Percentiles rank a stretch among this genome's conserved stretches.
phyloP scores from a whole-genome alignment of 208 protist species.

The Leishmania tropica region DNA sequence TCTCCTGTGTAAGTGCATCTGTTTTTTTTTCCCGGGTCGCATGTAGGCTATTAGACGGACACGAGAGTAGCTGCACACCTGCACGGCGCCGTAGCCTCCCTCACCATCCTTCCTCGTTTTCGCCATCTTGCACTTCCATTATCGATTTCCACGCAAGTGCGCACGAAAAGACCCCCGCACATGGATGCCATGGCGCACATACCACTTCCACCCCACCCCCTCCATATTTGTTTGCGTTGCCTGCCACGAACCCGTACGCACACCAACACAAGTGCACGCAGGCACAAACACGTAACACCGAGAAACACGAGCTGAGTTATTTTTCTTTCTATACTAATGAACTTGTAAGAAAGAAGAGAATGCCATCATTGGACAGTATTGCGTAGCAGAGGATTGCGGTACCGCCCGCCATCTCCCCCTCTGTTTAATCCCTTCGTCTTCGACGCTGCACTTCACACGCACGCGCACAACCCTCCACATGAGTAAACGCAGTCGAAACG shows the following conservation, averaged over 20 bases:
- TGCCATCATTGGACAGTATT: not conserved
- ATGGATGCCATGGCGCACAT: not conserved
- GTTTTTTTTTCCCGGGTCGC: not conserved
- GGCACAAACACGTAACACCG: conserved; percentile 1
- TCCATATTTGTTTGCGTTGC: not conserved
- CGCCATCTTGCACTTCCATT: not conserved
- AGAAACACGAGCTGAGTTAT: not conserved
- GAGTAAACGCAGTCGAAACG: not conserved
- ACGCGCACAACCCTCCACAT: not conserved
- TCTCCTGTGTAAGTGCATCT: not conserved
- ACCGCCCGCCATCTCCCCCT: not conserved
- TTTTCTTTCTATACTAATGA: conserved; percentile 3
- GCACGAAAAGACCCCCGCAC: not conserved
- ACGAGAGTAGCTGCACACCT: not conserved
- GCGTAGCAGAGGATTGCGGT: not conserved
- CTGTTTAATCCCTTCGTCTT: not conserved
- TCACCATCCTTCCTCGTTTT: not conserved
- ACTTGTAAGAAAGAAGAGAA: not conserved
- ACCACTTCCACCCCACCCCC: too few species aligned
- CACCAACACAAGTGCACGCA: not conserved
- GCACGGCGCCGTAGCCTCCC: not conserved
- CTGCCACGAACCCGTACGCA: not conserved
- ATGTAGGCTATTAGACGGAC: not conserved
- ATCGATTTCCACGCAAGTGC: not conserved
- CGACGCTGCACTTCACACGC: not conserved